Percentiles rank a stretch among this genome's conserved stretches.
Conservation (phyloP, 129 eudicot genomes). For the Glebionis coronaria region DNA sequence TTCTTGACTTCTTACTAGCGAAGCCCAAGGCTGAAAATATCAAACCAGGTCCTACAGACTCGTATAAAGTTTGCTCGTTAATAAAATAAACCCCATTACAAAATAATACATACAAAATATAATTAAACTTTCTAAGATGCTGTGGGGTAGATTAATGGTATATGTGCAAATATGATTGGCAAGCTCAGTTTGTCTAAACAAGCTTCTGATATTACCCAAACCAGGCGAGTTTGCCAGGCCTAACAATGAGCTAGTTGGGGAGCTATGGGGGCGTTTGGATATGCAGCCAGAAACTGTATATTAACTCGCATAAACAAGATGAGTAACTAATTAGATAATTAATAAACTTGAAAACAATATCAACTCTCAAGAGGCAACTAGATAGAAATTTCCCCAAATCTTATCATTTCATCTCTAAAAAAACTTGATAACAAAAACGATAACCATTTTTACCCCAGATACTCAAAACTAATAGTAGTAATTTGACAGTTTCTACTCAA, state of each 20-base stretch:
- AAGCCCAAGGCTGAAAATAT: no score
- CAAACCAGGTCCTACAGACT: background rate
- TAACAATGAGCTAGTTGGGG: background rate
- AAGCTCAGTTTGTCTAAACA: constrained; percentile 1
- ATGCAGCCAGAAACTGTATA: background rate
- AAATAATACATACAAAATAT: background rate
- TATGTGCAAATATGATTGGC: background rate
- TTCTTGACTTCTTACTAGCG: no score
- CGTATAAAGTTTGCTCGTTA: background rate
- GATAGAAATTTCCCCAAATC: no score
- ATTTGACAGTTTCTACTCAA: no score
- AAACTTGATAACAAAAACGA: no score
- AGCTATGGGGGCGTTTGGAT: background rate
- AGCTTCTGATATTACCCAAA: constrained; percentile 2
- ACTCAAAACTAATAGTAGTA: no score
- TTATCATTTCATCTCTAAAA: no score
- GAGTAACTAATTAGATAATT: no score
- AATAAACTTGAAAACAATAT: no score
- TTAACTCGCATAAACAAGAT: no score
- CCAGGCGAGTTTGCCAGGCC: background rate
- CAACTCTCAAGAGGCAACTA: no score
- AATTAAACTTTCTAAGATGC: background rate
- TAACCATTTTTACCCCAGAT: no score
- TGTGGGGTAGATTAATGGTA: background rate
- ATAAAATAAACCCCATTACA: background rate